Evolutionary conservation across 192 early-diverging fungal genomes (phyloP).

Genomic region (Coemansia nantahalensis): DNA sequence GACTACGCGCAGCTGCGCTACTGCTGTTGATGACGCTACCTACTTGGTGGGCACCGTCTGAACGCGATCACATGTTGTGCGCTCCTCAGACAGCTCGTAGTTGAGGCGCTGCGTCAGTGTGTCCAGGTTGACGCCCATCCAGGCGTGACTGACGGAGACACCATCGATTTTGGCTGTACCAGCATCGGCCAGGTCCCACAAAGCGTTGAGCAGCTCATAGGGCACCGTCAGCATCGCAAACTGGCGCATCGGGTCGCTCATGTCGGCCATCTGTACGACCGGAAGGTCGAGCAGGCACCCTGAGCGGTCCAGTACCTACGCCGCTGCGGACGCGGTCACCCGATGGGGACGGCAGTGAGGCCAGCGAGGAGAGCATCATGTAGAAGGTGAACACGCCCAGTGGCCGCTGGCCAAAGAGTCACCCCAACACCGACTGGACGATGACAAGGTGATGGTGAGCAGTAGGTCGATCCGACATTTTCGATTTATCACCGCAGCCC

Average conservation of each 20-base stretch:
- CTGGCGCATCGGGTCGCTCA: constrained; percentile 42
- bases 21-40: no score
- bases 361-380: constrained; percentile 8
- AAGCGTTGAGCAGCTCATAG: constrained; percentile 23
- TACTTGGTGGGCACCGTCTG: constrained; percentile 7
- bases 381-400: constrained; percentile 40
- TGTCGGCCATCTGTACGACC: constrained; percentile 23
- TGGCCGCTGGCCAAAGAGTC: constrained; percentile 24
- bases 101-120: constrained; percentile 33
- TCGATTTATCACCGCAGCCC: constrained; percentile 28
- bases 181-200: constrained; percentile 21
- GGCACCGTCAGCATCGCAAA: constrained; percentile 24
- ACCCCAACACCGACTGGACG: constrained; percentile 1
- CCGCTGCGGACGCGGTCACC: constrained; percentile 27
- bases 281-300: constrained; percentile 25
- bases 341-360: constrained; percentile 6
- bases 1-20: no score
- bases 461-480: constrained; percentile 13
- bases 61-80: constrained; percentile 22
- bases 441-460: constrained; percentile 8
- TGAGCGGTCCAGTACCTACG: constrained; percentile 37
- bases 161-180: constrained; percentile 11
- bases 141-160: constrained; percentile 7
- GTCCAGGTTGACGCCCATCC: constrained; percentile 31
- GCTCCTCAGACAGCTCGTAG: constrained; percentile 27